Base-by-base conservation (phyloP, 2,329 filamentous ascomycete species). In the Cercospora canescens region DNA sequence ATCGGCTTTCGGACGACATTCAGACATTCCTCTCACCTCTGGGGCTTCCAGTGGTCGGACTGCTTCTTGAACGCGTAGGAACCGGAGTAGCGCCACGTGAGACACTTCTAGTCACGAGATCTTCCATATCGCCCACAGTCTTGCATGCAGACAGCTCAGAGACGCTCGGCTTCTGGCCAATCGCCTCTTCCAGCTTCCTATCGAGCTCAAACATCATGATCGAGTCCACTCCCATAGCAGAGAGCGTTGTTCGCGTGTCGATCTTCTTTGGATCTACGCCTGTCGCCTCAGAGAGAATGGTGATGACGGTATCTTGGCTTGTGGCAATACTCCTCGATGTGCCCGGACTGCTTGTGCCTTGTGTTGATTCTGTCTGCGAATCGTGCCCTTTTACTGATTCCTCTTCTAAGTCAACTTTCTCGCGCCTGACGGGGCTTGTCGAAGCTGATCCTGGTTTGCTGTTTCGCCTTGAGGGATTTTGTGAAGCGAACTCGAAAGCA, bases 201-300 rank as follows among this genome's bases (percentile, higher is more conserved):
- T 66, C 60, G 28, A 68, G 60, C 55, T 68, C 67, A 41, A 68
- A 65, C 39, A 68, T 66, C 67, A 68, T 68, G 56, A 68, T 61
- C 12, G 67, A 68, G 37, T 68, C 67, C n/a, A 68, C 57, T 14
- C 67, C 67, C 39, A 68, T 63, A 28, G 60, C 62, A 28, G 62
- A 56, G 3, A 68, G 57, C 6, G 60, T 61, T 14, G 67, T 68
- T 37, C 64, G 32, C 3, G 64, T 28, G 12, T 64, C 63, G 30
- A 68, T 54, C 18, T 61, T 55, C 21, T 61, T 41, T 18, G 57
- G 26, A n/a, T 67, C 62, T 8, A 67, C 64, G 11, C 60, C 67
- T 21, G 67, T 66, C 2, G 64, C 56, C 14, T 66, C 64, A 3
- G 64, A 57, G 4, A 66, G 52, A 6, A 66, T 63, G 26, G 34